Evolutionary conservation across 768 basidiomycete species (phyloP), one percentile per base, ranked within the genome.

Genomic region (Mycena chlorophos): DNA sequence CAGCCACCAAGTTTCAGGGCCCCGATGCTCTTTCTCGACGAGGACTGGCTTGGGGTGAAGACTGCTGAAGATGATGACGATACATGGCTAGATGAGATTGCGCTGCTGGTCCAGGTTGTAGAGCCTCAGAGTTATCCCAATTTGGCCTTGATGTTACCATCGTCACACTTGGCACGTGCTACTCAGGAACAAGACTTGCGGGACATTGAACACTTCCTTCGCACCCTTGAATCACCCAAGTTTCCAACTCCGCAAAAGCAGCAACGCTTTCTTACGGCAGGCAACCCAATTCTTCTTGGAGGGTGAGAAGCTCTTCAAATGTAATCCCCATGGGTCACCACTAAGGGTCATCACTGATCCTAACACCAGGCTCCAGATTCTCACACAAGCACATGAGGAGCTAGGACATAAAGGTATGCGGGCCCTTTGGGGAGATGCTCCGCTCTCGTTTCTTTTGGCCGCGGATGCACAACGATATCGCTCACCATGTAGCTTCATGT

Each of bases 21-120:
- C 71, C 76, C 3, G 78, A 78, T 66, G 75, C 63, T 0, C 51
- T 78, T 13, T 78, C 75, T 14, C 50, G 70, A 46, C 48, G 64
- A 14, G 47, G 51, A 3, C 48, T 39, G 1, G 62, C 61, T 3
- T 62, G 63, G 20, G 55, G 30, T 14, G 62, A 65, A 31, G 31
- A 65, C n/a, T 17, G 46, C 62, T 51, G 57, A 68, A 56, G 52
- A 71, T 64, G 73, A 65, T 58, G 45, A 47, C 19, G 45, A 47
- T 25, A 25, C 45, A 10, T 47, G 45, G 45, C 45, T 47, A 5
- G 23, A 47, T 25, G 27, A 47, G 13, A 47, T 47, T 47, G 45
- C 45, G 14, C 27, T 47, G 10, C 19, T 40, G 20, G 39, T 40
- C 5, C 13, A 40, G 20, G 20, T 19, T 5, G 39, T 40, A 5